Percentiles rank a stretch among this genome's conserved stretches.
These are phyloP conservation scores for Lactifluus echinatus DNA, from an alignment of 768 basidiomycete genomes.

Conservation along the genomic window DNA sequence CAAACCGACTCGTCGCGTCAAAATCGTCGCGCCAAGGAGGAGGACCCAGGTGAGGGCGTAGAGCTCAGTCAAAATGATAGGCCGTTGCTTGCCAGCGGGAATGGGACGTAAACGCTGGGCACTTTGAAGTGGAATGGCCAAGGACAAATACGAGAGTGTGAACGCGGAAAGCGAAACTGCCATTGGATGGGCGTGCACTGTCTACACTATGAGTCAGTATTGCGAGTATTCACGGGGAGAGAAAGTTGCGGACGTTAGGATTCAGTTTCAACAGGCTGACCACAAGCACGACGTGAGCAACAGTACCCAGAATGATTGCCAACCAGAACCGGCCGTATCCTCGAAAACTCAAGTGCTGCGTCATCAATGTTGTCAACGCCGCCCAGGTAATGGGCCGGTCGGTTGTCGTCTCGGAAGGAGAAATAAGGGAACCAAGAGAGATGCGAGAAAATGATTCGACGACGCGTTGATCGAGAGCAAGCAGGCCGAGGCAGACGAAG, in stretches of 20 bases:
- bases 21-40: slow-evolving; percentile 42
- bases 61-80: slow-evolving; percentile 41
- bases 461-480: not conserved
- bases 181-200: slow-evolving; percentile 50
- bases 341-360: slow-evolving; percentile 19
- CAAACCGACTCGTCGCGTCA: slow-evolving; percentile 34
- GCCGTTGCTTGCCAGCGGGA: slow-evolving; percentile 39
- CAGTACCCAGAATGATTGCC: slow-evolving; percentile 38
- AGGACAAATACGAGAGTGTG: slow-evolving; percentile 44
- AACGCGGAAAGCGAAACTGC: slow-evolving; percentile 41
- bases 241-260: slow-evolving; percentile 44
- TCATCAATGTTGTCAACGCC: not conserved
- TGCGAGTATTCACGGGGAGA: not conserved
- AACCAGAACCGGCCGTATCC: slow-evolving; percentile 57
- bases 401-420: slow-evolving; percentile 13
- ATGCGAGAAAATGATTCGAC: not conserved
- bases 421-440: not conserved
- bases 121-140: slow-evolving; percentile 34
- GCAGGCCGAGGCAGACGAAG: slow-evolving; percentile 32
- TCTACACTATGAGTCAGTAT: slow-evolving; percentile 33
- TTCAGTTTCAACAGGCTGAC: slow-evolving; percentile 47
- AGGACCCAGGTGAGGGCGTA: slow-evolving; percentile 53
- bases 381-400: slow-evolving; percentile 1
- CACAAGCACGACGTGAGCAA: slow-evolving; percentile 40
- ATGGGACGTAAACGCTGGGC: slow-evolving; percentile 25